Percentiles rank a stretch among this genome's conserved stretches.
Conservation (phyloP, 225 moss, liverwort and hornwort species). For the Anthoceros angustus region DNA sequence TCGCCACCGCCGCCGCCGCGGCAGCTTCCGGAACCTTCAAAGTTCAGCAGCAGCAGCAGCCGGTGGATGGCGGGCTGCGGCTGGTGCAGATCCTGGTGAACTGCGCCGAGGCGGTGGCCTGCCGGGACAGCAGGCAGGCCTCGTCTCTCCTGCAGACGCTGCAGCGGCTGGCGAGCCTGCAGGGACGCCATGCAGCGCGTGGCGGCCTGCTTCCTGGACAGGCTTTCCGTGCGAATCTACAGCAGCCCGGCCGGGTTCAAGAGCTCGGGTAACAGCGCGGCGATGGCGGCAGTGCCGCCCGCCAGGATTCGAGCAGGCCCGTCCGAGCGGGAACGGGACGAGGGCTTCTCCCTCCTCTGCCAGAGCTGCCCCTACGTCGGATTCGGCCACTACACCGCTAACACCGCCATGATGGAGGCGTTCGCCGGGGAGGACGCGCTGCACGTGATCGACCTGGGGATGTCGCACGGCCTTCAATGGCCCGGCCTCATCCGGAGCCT, state of each 20-base stretch:
- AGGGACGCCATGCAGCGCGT: constrained; percentile 24
- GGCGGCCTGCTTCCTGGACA: constrained; percentile 19
- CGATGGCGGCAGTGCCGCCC: not conserved
- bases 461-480: constrained; percentile 23
- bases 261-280: constrained; percentile 13
- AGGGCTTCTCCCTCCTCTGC: constrained; percentile 15
- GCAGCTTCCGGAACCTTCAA: not conserved
- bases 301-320: constrained; percentile 10
- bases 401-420: constrained; percentile 21
- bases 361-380: constrained; percentile 14
- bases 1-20: not conserved
- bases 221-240: constrained; percentile 15
- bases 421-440: constrained; percentile 14
- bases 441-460: constrained; percentile 26
- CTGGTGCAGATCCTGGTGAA: constrained; percentile 25
- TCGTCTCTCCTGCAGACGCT: constrained; percentile 17
- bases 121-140: constrained; percentile 18
- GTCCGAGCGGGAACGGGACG: constrained; percentile 11
- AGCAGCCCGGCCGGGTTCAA: constrained; percentile 4
- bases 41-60: not conserved
- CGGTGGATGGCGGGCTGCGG: constrained; percentile 8
- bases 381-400: constrained; percentile 22
- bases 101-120: constrained; percentile 25
- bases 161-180: constrained; percentile 15
- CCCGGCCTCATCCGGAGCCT: constrained; percentile 16